Evolutionary conservation across 768 basidiomycete genomes (phyloP).

Genomic region (Termitomyces sp.): DNA sequence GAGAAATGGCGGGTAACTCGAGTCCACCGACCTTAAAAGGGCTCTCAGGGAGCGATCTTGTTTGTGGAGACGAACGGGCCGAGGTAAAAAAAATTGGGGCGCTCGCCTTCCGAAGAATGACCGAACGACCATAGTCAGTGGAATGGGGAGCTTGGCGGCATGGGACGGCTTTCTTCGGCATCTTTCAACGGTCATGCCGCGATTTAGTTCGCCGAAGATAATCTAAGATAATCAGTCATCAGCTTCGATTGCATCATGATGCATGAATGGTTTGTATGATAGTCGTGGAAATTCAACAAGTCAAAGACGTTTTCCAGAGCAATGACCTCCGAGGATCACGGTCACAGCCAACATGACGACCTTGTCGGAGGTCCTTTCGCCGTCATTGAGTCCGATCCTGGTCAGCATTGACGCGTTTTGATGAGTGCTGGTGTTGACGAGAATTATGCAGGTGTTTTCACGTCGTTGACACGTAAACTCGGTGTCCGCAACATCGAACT

Average conservation of each 20-base stretch:
- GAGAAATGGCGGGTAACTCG: not conserved
- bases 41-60: slow-evolving; percentile 2
- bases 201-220: not conserved
- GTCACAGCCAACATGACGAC: slow-evolving; percentile 24
- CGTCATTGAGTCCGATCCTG: slow-evolving; percentile 55
- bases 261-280: not conserved
- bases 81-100: not conserved
- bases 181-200: not conserved
- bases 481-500: slow-evolving; percentile 50
- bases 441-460: slow-evolving; percentile 46
- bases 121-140: not conserved
- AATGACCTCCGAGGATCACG: slow-evolving; percentile 1
- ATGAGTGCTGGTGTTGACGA: not conserved
- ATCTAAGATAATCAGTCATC: not conserved
- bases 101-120: slow-evolving; percentile 16
- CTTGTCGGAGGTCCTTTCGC: slow-evolving; percentile 61
- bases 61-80: slow-evolving; percentile 3
- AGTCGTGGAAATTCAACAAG: not conserved
- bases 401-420: slow-evolving; percentile 17
- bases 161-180: not conserved
- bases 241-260: not conserved
- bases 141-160: not conserved
- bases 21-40: slow-evolving; percentile 8
- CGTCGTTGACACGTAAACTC: slow-evolving; percentile 47
- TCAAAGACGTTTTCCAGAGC: not conserved